Conservation (phyloP, 148 eudicot species). For the Polygonum maritimum region DNA sequence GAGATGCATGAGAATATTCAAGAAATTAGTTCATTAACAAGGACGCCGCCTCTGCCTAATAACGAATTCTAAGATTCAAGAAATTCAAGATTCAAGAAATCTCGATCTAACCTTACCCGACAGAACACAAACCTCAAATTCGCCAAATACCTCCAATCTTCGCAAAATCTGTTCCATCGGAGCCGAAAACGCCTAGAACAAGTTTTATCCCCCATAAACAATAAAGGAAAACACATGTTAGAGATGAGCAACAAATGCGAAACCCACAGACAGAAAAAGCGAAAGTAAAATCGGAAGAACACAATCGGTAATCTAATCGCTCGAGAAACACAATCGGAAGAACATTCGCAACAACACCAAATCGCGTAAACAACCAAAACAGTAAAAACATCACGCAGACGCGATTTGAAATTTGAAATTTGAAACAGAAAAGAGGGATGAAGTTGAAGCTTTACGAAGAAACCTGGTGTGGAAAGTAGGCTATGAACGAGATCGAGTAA, state of each 20-base stretch:
- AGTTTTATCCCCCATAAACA: neutral
- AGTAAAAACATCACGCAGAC: slow-evolving; percentile 73
- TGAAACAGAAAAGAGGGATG: too few species aligned
- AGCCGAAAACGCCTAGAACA: slow-evolving; percentile 60
- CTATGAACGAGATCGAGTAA: too few species aligned
- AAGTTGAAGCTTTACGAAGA: too few species aligned
- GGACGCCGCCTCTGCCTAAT: too few species aligned
- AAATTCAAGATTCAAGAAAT: neutral
- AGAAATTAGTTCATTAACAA: too few species aligned
- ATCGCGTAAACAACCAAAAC: neutral
- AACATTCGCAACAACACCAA: neutral
- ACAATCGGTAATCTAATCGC: neutral
- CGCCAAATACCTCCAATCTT: slow-evolving; percentile 77
- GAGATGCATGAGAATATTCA: neutral
- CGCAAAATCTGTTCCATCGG: slow-evolving; percentile 90
- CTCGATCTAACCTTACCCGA: neutral
- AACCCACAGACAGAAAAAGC: neutral
- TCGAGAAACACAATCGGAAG: neutral
- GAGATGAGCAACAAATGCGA: neutral
- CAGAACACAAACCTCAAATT: slow-evolving; percentile 55
- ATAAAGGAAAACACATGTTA: neutral
- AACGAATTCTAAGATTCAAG: too few species aligned
- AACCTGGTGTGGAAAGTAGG: neutral
- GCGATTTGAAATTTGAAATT: neutral
- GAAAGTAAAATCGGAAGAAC: neutral